These are phyloP conservation scores for Suillus occidentalis DNA, from an alignment of 768 basidiomycete genomes.

Conservation along the genomic window DNA sequence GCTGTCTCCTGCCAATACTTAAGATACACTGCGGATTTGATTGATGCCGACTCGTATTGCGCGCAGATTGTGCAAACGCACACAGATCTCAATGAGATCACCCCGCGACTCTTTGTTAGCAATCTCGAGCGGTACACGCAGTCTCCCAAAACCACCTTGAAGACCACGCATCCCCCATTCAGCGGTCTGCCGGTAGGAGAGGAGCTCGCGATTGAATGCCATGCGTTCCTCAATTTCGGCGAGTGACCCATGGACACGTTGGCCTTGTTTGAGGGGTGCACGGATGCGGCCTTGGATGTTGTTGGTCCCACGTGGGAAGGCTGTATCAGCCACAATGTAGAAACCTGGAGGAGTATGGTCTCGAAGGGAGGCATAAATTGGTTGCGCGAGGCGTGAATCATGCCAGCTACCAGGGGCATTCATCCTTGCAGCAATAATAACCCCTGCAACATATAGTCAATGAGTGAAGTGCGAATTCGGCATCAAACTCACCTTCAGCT, in stretches of 20 bases:
- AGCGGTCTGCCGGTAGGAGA: conserved; percentile 45
- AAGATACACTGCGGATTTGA: conserved; percentile 45
- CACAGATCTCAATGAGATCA: conserved; percentile 38
- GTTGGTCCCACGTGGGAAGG: background rate
- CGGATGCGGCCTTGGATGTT: background rate
- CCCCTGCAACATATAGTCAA: background rate
- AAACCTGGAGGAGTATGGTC: background rate
- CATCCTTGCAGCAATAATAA: background rate
- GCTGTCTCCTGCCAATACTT: conserved; percentile 34
- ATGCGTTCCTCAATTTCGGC: background rate
- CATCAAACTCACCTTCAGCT: background rate
- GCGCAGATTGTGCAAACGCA: conserved; percentile 37
- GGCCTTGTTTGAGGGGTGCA: conserved; percentile 34
- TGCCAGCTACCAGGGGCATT: background rate
- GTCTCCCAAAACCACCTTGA: conserved; percentile 46
- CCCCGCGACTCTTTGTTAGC: conserved; percentile 23
- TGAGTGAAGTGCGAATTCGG: too few species aligned
- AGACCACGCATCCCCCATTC: conserved; percentile 51
- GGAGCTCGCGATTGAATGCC: background rate
- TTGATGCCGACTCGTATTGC: conserved; percentile 39
- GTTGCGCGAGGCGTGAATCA: background rate
- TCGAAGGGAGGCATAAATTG: background rate
- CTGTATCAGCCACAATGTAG: background rate
- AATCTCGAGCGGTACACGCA: conserved; percentile 42
- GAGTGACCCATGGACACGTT: conserved; percentile 48